phyloP scores from a whole-genome alignment of 2,329 filamentous ascomycete species.

The Clonostachys rhizophaga region DNA sequence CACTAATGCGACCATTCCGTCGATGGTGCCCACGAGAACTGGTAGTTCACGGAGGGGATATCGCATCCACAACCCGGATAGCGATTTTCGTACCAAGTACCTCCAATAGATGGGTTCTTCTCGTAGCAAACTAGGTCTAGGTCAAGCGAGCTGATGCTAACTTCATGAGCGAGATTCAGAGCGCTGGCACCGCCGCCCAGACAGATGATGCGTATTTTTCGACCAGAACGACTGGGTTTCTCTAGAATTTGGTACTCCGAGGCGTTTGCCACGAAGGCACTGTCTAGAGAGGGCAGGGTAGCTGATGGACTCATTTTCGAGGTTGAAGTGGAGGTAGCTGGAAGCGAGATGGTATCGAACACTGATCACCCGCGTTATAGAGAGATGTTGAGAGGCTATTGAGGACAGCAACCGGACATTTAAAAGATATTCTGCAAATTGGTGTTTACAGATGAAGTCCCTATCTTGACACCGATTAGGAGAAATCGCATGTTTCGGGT shows the following conservation, averaged over 20 bases:
- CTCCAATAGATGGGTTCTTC: conserved; percentile 15
- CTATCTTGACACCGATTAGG: too few species aligned
- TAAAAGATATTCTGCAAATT: too few species aligned
- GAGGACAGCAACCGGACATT: too few species aligned
- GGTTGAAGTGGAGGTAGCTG: too few species aligned
- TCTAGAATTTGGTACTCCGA: conserved; percentile 11
- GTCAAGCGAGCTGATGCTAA: conserved; percentile 9
- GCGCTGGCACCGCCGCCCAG: conserved; percentile 20
- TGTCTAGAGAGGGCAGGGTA: neutral
- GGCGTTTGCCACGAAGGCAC: neutral
- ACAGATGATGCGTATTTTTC: conserved; percentile 17
- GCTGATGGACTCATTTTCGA: too few species aligned
- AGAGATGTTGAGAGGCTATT: too few species aligned
- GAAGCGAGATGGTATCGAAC: too few species aligned
- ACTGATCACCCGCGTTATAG: too few species aligned
- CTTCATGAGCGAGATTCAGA: conserved; percentile 16
- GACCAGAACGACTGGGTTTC: conserved; percentile 11
- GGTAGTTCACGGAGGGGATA: conserved; percentile 6
- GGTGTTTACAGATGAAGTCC: too few species aligned
- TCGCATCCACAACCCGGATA: conserved; percentile 4
- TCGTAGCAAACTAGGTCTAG: conserved; percentile 16
- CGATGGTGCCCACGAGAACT: conserved; percentile 4
- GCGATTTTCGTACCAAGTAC: conserved; percentile 15
- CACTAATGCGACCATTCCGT: conserved; percentile 7
- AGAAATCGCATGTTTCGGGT: too few species aligned